A percentile compares a stretch with the other conserved stretches of the same genome.
Evolutionary conservation across 305 asterid species (phyloP).

Genomic region (Rubia tinctorum): DNA sequence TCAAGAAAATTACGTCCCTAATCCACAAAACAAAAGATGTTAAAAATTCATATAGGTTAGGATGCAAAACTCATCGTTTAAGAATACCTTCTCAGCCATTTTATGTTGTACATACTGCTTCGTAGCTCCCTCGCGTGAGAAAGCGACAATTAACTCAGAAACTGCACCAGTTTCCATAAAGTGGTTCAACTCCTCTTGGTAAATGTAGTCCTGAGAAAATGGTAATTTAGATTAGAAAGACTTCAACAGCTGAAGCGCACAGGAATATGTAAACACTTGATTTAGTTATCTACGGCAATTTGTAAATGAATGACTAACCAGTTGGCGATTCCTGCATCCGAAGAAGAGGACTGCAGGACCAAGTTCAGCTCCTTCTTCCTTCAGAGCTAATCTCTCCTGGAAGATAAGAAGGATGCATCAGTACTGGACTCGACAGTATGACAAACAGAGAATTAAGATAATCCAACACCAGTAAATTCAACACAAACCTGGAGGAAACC

Average conservation of each 20-base stretch:
- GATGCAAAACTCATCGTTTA: neutral
- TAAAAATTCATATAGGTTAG: neutral
- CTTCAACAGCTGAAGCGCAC: neutral
- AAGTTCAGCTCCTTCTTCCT: constrained; percentile 83
- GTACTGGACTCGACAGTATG: constrained; percentile 7
- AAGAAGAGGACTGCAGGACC: constrained; percentile 84
- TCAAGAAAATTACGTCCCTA: neutral
- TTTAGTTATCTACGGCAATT: neutral
- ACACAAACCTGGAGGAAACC: constrained; percentile 93
- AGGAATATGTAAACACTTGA: neutral
- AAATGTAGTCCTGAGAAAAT: constrained; percentile 73
- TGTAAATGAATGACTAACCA: constrained; percentile 46
- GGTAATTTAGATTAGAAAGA: constrained; percentile 5
- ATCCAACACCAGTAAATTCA: neutral
- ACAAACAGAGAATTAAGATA: neutral
- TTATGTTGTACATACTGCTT: constrained; percentile 97
- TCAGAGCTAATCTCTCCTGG: constrained; percentile 94
- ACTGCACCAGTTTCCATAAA: constrained; percentile 66
- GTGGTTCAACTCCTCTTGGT: constrained; percentile 69
- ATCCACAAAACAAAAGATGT: neutral
- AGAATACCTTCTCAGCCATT: constrained; percentile 69
- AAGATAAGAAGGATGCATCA: constrained; percentile 16
- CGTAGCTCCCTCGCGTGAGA: constrained; percentile 83
- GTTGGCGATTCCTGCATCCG: constrained; percentile 87
- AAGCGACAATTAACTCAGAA: constrained; percentile 86